Conservation (phyloP, 768 basidiomycete genomes). For the Podaxis pistillaris region DNA sequence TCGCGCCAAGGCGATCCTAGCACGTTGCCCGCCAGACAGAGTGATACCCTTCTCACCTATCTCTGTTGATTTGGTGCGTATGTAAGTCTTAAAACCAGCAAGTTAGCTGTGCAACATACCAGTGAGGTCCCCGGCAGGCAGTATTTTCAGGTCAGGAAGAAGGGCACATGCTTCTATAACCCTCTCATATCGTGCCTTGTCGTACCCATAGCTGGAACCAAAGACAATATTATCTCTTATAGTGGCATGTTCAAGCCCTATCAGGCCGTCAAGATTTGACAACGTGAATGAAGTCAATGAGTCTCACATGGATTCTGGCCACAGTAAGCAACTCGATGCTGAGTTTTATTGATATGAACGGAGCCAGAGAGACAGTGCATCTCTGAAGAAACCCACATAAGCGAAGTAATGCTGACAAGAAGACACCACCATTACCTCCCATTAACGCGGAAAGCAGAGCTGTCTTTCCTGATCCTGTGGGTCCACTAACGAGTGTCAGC, state of each 20-base stretch:
- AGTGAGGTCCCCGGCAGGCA: slow-evolving; percentile 78
- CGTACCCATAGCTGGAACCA: slow-evolving; percentile 55
- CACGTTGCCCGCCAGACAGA: slow-evolving; percentile 71
- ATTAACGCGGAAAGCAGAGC: slow-evolving; percentile 60
- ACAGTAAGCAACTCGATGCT: slow-evolving; percentile 66
- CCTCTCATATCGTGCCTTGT: slow-evolving; percentile 59
- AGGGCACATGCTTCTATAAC: slow-evolving; percentile 79
- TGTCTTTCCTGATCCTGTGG: slow-evolving; percentile 70
- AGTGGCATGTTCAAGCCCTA: slow-evolving; percentile 78
- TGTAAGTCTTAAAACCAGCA: not conserved
- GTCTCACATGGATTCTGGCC: slow-evolving; percentile 62
- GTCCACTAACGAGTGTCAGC: slow-evolving; percentile 60
- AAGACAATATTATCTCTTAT: slow-evolving; percentile 84
- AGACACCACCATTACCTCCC: slow-evolving; percentile 47
- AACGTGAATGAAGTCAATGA: not conserved
- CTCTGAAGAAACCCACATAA: slow-evolving; percentile 34
- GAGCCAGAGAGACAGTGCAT: slow-evolving; percentile 55
- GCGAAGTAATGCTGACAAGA: slow-evolving; percentile 8
- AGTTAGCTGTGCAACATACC: slow-evolving; percentile 33
- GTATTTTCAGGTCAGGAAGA: slow-evolving; percentile 63
- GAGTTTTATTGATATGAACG: slow-evolving; percentile 53
- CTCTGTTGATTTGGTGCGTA: slow-evolving; percentile 33
- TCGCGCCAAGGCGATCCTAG: slow-evolving; percentile 73
- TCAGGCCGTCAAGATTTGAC: not conserved
- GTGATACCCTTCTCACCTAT: slow-evolving; percentile 84